These are phyloP conservation scores for Kwoniella botswanensis DNA, from an alignment of 768 basidiomycete species.

Conservation along the genomic window DNA sequence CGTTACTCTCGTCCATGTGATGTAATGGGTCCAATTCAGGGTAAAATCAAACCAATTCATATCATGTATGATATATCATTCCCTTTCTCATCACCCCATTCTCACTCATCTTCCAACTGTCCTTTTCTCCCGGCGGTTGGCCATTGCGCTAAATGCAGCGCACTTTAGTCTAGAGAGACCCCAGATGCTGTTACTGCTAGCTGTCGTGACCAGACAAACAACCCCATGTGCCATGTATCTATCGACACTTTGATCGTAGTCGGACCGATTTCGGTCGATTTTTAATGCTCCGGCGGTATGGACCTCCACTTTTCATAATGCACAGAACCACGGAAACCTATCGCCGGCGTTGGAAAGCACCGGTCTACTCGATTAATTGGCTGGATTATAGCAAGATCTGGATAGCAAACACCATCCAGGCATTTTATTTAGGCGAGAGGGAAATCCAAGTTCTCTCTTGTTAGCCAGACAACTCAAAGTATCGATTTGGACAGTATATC, in stretches of 20 bases:
- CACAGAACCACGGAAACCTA: neutral
- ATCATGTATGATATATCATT: neutral
- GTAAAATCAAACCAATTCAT: conserved; percentile 5
- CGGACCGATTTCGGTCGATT: neutral
- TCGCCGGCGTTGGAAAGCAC: neutral
- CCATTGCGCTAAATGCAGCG: neutral
- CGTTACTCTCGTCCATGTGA: neutral
- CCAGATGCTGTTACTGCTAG: too few relatives aligned
- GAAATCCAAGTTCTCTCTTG: too few relatives aligned
- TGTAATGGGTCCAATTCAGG: conserved; percentile 1
- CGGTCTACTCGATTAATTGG: neutral
- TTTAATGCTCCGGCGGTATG: neutral
- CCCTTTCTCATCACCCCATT: too few relatives aligned
- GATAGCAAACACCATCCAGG: neutral
- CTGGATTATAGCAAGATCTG: neutral
- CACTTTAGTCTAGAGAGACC: too few relatives aligned
- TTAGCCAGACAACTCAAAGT: too few relatives aligned
- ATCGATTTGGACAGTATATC: too few relatives aligned
- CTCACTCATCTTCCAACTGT: neutral
- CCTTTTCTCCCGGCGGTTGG: conserved; percentile 1
- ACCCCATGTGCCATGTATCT: too few relatives aligned
- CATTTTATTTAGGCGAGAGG: too few relatives aligned
- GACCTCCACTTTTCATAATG: neutral
- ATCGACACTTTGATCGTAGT: neutral
- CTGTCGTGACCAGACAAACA: too few relatives aligned